Percentiles rank a stretch among this genome's conserved stretches.
Conservation (phyloP, 2,329 filamentous ascomycete species). For the Hawksworthiomyces lignivorus region DNA sequence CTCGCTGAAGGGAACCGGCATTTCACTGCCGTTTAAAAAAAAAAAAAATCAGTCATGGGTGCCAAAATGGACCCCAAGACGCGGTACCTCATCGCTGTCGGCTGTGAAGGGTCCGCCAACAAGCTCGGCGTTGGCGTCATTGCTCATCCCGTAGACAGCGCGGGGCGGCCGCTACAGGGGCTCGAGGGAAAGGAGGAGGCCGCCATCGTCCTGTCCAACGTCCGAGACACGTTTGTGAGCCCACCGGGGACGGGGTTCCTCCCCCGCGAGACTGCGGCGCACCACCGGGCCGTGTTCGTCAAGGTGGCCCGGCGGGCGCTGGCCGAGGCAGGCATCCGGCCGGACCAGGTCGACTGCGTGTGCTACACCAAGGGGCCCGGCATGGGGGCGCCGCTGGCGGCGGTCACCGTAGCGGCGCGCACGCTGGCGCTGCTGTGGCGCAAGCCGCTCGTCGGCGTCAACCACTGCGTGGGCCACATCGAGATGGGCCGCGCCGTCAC, state of each 20-base stretch:
- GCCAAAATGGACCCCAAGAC: slow-evolving; percentile 16
- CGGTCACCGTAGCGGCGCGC: slow-evolving; percentile 74
- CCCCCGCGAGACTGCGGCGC: slow-evolving; percentile 88
- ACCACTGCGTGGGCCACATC: slow-evolving; percentile 97
- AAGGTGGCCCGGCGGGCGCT: slow-evolving; percentile 74
- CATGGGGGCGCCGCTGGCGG: slow-evolving; percentile 89
- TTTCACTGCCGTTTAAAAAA: too few relatives aligned
- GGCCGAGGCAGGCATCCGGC: slow-evolving; percentile 53
- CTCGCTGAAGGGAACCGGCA: too few relatives aligned
- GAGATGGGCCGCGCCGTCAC: slow-evolving; percentile 97
- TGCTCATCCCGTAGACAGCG: slow-evolving; percentile 49
- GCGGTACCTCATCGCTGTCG: slow-evolving; percentile 45
- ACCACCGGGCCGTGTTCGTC: slow-evolving; percentile 83
- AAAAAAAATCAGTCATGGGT: not conserved
- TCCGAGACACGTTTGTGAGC: slow-evolving; percentile 87
- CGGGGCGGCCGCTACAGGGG: slow-evolving; percentile 6
- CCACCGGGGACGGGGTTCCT: slow-evolving; percentile 92
- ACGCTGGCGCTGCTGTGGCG: slow-evolving; percentile 77
- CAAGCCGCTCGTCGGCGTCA: slow-evolving; percentile 86
- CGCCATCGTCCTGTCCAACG: slow-evolving; percentile 76
- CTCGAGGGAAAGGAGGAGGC: slow-evolving; percentile 33
- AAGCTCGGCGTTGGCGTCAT: slow-evolving; percentile 95
- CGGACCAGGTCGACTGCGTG: slow-evolving; percentile 74
- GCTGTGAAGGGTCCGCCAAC: slow-evolving; percentile 88
- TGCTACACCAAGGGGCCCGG: slow-evolving; percentile 95